Conservation (phyloP, 768 basidiomycete genomes). For the Tricholomella constricta region DNA sequence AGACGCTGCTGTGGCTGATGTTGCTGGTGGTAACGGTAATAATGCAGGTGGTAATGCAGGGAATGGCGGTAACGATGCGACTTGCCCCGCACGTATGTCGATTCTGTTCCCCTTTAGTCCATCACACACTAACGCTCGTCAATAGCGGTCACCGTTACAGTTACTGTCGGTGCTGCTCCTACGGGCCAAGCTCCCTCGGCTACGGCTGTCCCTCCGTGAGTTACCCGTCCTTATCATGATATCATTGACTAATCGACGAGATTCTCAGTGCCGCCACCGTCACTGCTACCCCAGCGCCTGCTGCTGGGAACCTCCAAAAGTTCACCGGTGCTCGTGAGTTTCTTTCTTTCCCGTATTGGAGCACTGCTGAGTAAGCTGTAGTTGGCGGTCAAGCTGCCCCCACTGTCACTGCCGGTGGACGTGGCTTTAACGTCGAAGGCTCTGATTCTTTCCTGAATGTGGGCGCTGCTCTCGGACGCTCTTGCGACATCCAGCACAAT, state of each 20-base stretch:
- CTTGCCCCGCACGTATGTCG: constrained; percentile 18
- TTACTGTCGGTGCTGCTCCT: constrained; percentile 13
- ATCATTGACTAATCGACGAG: not conserved
- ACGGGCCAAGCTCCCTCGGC: constrained; percentile 14
- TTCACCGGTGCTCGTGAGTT: constrained; percentile 51
- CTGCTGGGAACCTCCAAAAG: constrained; percentile 45
- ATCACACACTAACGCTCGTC: not conserved
- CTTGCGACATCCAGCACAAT: constrained; percentile 63
- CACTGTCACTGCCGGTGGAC: constrained; percentile 44
- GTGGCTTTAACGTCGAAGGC: constrained; percentile 49
- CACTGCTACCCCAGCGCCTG: constrained; percentile 15
- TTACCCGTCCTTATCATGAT: not conserved
- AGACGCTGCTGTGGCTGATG: constrained; percentile 42
- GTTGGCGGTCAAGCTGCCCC: constrained; percentile 49
- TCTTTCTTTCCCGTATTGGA: not conserved
- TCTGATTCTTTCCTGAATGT: constrained; percentile 50
- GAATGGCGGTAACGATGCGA: not conserved
- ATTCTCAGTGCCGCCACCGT: constrained; percentile 17
- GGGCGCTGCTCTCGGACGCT: constrained; percentile 52
- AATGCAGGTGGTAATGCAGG: constrained; percentile 1
- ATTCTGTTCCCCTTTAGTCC: not conserved
- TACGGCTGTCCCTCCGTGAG: constrained; percentile 15
- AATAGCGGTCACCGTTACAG: constrained; percentile 27
- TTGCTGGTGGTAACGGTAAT: constrained; percentile 28
- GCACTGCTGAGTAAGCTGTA: constrained; percentile 13